Percentiles rank a stretch among this genome's conserved stretches.
These are phyloP conservation scores for Eutrema japonicum DNA, from an alignment of 345 rosid genomes.

Conservation along the genomic window DNA sequence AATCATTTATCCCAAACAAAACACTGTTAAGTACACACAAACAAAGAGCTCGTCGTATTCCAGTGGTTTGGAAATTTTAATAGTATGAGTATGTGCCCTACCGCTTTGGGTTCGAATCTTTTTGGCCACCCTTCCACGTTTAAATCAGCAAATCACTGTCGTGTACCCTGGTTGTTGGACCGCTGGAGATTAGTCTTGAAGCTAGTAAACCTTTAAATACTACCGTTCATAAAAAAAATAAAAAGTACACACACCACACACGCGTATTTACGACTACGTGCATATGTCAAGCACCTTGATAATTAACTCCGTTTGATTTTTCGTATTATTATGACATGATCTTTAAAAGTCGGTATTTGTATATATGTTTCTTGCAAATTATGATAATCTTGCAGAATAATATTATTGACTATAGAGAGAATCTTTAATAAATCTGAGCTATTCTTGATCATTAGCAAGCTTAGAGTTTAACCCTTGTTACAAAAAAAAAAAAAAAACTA, in stretches of 20 bases:
- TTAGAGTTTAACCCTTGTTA: background rate
- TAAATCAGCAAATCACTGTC: no score
- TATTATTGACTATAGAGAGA: conserved; percentile 20
- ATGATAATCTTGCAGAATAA: background rate
- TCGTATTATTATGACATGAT: background rate
- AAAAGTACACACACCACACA: no score
- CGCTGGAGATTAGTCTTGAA: no score
- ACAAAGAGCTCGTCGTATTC: no score
- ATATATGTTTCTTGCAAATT: background rate
- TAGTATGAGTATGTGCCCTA: no score
- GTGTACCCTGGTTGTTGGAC: no score
- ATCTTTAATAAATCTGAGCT: background rate
- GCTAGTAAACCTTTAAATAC: no score
- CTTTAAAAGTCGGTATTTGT: background rate
- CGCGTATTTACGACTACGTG: background rate
- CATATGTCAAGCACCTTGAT: background rate
- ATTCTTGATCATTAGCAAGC: conserved; percentile 9
- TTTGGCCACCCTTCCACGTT: no score
- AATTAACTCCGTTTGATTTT: background rate
- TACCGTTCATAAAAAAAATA: no score
- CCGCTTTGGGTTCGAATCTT: no score
- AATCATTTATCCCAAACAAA: background rate
- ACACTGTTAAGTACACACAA: background rate
- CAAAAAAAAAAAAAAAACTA: background rate
- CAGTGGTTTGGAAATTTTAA: no score